A percentile compares a stretch with the other conserved stretches of the same genome.
phyloP scores from a whole-genome alignment of 805 yeast species.

The Wickerhamomyces bisporus region DNA sequence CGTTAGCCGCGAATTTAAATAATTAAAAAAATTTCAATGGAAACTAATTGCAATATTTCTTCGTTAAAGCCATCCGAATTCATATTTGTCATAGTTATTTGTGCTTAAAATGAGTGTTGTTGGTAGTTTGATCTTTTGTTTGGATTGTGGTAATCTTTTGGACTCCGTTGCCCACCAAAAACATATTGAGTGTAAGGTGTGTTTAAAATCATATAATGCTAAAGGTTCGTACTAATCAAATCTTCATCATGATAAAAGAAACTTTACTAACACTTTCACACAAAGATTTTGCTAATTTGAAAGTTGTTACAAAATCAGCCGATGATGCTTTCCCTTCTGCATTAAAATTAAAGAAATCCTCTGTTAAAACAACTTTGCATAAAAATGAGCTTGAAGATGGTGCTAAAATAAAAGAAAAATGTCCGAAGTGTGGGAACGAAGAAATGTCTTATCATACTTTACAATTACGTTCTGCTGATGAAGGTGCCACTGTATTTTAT shows the following conservation, averaged over 20 bases:
- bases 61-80: too few species aligned
- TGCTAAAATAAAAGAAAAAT: conserved; percentile 93
- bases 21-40: neutral
- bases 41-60: too few species aligned
- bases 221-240: conserved; percentile 23
- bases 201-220: conserved; percentile 37
- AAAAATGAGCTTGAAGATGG: conserved; percentile 85
- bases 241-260: neutral
- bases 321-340: conserved; percentile 93
- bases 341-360: conserved; percentile 74
- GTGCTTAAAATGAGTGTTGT: conserved; percentile 91
- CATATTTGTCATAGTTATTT: too few species aligned
- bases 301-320: conserved; percentile 83
- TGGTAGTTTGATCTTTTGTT: conserved; percentile 91
- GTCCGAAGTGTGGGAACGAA: conserved; percentile 98
- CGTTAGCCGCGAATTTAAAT: too few species aligned
- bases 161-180: conserved; percentile 55
- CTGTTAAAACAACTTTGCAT: conserved; percentile 80
- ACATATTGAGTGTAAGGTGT: conserved; percentile 52
- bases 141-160: conserved; percentile 85
- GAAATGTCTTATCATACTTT: conserved; percentile 98
- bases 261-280: conserved; percentile 1
- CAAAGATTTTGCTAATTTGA: conserved; percentile 62
- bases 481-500: conserved; percentile 98
- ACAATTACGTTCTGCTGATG: conserved; percentile 97